These are phyloP conservation scores for Solioccasus polychromus DNA, from an alignment of 768 basidiomycete genomes.

Conservation along the genomic window DNA sequence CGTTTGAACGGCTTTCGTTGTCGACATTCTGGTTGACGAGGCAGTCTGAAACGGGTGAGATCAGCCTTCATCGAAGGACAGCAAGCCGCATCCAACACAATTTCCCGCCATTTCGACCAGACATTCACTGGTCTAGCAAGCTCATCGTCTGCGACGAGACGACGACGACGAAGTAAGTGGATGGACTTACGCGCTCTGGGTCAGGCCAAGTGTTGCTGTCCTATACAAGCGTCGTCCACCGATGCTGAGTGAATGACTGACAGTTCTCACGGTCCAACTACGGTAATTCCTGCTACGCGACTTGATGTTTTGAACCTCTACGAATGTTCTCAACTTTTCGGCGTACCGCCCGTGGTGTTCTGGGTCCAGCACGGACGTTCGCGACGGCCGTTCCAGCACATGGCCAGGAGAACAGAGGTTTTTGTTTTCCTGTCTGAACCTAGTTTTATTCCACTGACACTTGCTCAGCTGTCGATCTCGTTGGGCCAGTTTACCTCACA, in stretches of 20 bases:
- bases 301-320: neutral
- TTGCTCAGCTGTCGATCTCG: conserved; percentile 35
- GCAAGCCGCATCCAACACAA: conserved; percentile 39
- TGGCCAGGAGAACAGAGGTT: conserved; percentile 17
- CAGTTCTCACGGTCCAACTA: conserved; percentile 26
- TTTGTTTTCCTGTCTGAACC: conserved; percentile 1
- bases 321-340: conserved; percentile 20
- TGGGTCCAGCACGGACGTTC: conserved; percentile 11
- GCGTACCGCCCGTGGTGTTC: conserved; percentile 6
- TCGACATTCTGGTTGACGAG: conserved; percentile 55
- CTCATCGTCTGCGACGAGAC: neutral
- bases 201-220: conserved; percentile 29
- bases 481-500: conserved; percentile 55
- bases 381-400: conserved; percentile 4
- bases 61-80: conserved; percentile 38
- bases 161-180: conserved; percentile 5
- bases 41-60: conserved; percentile 20
- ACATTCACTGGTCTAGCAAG: neutral
- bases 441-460: conserved; percentile 10
- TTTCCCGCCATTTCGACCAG: conserved; percentile 22
- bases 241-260: neutral
- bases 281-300: conserved; percentile 11
- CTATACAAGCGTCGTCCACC: conserved; percentile 1
- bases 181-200: conserved; percentile 39
- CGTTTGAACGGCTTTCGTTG: conserved; percentile 90